These are phyloP conservation scores for Laguncularia racemosa DNA, from an alignment of 345 rosid genomes.

Conservation along the genomic window DNA sequence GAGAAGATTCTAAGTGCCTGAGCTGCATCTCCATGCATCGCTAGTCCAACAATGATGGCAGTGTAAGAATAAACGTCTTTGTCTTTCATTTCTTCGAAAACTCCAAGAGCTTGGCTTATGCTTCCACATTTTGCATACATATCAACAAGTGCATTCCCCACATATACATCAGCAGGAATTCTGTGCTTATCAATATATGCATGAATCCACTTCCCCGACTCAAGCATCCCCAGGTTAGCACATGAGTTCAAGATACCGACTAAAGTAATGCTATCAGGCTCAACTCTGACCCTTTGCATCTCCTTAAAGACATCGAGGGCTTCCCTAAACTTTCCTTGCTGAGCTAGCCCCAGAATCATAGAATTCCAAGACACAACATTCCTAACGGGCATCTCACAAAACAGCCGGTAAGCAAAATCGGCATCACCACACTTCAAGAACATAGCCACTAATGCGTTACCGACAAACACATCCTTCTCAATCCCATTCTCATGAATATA, in stretches of 20 bases:
- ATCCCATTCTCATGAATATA: constrained; percentile 20
- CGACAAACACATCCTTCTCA: constrained; percentile 34
- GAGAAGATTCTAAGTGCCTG: constrained; percentile 31
- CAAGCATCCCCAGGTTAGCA: constrained; percentile 39
- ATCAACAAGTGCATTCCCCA: constrained; percentile 45
- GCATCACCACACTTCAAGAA: constrained; percentile 33
- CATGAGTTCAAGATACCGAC: constrained; percentile 38
- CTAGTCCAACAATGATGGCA: constrained; percentile 41
- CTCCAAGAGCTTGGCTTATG: constrained; percentile 25
- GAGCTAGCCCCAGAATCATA: constrained; percentile 41
- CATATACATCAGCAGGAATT: constrained; percentile 28
- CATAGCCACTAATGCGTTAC: constrained; percentile 44
- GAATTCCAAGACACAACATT: constrained; percentile 52
- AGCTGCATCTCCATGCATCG: constrained; percentile 44
- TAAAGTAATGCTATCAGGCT: constrained; percentile 30
- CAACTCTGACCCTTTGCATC: constrained; percentile 31
- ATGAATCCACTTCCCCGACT: constrained; percentile 48
- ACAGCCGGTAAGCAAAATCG: constrained; percentile 21
- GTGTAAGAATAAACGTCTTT: constrained; percentile 44
- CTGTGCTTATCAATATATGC: constrained; percentile 26
- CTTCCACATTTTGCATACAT: constrained; percentile 61
- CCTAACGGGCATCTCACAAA: constrained; percentile 32
- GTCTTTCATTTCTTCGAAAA: constrained; percentile 29
- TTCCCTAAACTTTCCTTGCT: constrained; percentile 36
- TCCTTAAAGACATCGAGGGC: constrained; percentile 24